phyloP scores from a whole-genome alignment of 768 basidiomycete genomes.

The Tricholoma matsutake region DNA sequence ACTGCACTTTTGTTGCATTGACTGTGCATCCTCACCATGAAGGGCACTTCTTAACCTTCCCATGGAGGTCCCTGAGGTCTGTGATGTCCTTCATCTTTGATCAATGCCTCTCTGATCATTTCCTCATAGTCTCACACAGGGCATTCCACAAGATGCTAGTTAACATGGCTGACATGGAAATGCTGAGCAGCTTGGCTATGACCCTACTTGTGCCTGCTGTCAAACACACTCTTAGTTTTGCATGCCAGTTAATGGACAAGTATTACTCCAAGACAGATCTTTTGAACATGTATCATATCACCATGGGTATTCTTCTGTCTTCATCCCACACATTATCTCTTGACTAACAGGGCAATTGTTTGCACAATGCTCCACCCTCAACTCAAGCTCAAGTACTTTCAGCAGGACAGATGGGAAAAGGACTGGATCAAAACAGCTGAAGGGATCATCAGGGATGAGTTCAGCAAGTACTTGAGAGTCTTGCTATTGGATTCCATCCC shows the following conservation, averaged over 20 bases:
- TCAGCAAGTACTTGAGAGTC: slow-evolving; percentile 2
- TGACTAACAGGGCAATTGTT: neutral
- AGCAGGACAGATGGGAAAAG: slow-evolving; percentile 21
- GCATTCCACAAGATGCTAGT: too few species aligned
- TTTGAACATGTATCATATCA: slow-evolving; percentile 14
- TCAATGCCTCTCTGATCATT: too few species aligned
- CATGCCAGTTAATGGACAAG: slow-evolving; percentile 18
- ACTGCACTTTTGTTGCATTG: too few species aligned
- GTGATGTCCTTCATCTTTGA: neutral
- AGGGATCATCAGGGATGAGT: slow-evolving; percentile 20
- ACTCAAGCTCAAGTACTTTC: slow-evolving; percentile 34
- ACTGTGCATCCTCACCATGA: too few species aligned
- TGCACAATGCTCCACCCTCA: slow-evolving; percentile 32
- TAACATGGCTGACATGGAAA: too few species aligned
- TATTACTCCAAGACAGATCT: too few species aligned
- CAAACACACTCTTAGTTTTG: slow-evolving; percentile 16
- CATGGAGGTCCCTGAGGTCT: neutral
- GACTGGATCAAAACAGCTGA: slow-evolving; percentile 28
- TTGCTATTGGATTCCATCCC: neutral
- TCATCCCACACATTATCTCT: neutral
- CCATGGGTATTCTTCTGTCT: slow-evolving; percentile 24
- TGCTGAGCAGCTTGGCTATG: slow-evolving; percentile 7
- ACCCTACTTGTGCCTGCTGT: slow-evolving; percentile 12
- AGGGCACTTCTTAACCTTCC: neutral
- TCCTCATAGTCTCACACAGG: too few species aligned